Evolutionary conservation across 495 filamentous ascomycete genomes (phyloP).

Genomic region (Annulohypoxylon moriforme): DNA sequence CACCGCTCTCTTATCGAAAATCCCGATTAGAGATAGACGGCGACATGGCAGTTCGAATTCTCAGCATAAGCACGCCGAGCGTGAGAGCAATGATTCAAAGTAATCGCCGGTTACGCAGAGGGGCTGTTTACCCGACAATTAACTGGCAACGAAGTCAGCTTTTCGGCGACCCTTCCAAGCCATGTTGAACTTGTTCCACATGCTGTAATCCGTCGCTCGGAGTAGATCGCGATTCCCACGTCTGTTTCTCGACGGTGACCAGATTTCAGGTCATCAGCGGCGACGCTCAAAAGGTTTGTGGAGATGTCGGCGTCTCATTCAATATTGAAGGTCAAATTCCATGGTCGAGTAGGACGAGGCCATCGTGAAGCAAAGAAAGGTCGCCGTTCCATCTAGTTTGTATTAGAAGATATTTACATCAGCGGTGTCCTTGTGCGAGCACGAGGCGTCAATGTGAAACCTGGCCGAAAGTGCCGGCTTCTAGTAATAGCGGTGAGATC

Average conservation of each 20-base stretch:
- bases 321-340: background rate
- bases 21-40: background rate
- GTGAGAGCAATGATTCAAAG: background rate
- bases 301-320: background rate
- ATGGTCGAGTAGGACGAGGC: background rate
- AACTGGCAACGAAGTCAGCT: background rate
- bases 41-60: background rate
- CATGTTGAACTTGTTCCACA: background rate
- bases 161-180: background rate
- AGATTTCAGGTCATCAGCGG: background rate
- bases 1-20: background rate
- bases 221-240: background rate
- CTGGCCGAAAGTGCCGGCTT: background rate
- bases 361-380: background rate
- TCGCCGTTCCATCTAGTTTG: background rate
- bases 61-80: background rate
- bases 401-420: background rate
- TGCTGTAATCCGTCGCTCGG: background rate
- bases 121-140: no score
- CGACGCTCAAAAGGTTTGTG: background rate
- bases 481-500: conserved; percentile 24
- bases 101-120: background rate
- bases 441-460: conserved; percentile 21
- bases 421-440: background rate
- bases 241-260: background rate